A percentile compares a stretch with the other conserved stretches of the same genome.
These are phyloP conservation scores for Bretschneidera sinensis DNA, from an alignment of 345 rosid genomes.

Conservation along the genomic window DNA sequence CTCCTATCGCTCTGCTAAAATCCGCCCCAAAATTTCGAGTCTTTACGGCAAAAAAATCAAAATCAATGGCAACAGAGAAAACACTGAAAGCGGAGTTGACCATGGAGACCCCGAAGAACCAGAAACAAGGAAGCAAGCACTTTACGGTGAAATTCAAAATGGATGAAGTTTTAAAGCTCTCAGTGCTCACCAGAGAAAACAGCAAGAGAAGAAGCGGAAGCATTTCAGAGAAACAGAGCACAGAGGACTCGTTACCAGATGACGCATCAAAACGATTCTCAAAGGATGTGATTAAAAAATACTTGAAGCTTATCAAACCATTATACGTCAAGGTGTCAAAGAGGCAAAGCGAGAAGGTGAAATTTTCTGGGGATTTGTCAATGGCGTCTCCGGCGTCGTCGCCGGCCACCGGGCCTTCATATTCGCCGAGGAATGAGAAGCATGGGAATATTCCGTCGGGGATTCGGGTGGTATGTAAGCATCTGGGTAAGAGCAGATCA, in stretches of 20 bases:
- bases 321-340: constrained; percentile 49
- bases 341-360: constrained; percentile 31
- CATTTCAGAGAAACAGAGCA: constrained; percentile 23
- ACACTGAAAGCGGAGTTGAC: constrained; percentile 13
- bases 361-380: constrained; percentile 22
- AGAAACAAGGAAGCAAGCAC: constrained; percentile 24
- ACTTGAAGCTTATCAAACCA: constrained; percentile 66
- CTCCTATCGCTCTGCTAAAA: constrained; percentile 58
- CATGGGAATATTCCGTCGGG: constrained; percentile 49
- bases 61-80: constrained; percentile 31
- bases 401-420: not conserved
- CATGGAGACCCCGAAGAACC: constrained; percentile 16
- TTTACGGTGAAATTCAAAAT: constrained; percentile 40
- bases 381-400: constrained; percentile 35
- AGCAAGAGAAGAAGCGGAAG: constrained; percentile 23
- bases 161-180: constrained; percentile 27
- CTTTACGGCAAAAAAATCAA: constrained; percentile 52
- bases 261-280: constrained; percentile 45
- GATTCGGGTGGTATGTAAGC: constrained; percentile 34
- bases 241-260: constrained; percentile 12
- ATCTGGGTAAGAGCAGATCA: constrained; percentile 72
- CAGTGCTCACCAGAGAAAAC: constrained; percentile 28
- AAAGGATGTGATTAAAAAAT: constrained; percentile 43
- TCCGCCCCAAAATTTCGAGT: constrained; percentile 58
- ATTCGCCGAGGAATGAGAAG: constrained; percentile 33